phyloP scores from a whole-genome alignment of 2,329 filamentous ascomycete species.

The Emericellopsis cladophorae region DNA sequence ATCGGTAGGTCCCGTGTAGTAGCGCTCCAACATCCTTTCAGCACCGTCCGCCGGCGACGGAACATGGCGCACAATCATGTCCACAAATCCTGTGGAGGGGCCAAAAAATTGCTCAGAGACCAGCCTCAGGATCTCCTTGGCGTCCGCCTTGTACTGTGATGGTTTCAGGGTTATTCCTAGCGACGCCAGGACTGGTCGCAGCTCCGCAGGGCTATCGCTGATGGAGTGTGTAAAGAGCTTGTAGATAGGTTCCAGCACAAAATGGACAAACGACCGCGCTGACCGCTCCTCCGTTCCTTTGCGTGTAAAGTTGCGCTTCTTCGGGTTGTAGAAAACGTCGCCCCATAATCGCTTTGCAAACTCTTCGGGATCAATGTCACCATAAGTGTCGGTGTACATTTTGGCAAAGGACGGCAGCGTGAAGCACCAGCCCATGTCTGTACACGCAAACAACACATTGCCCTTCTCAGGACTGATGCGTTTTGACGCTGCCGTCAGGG shows the following conservation, averaged over 20 bases:
- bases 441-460: conserved; percentile 94
- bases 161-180: conserved; percentile 84
- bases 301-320: conserved; percentile 80
- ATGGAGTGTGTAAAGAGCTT: conserved; percentile 94
- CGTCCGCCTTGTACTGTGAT: conserved; percentile 81
- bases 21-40: conserved; percentile 63
- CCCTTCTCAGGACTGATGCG: conserved; percentile 91
- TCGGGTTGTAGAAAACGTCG: conserved; percentile 90
- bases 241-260: conserved; percentile 92
- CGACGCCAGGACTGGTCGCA: conserved; percentile 65
- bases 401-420: conserved; percentile 87
- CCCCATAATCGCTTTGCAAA: conserved; percentile 86
- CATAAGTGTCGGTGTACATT: conserved; percentile 88
- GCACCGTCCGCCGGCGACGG: conserved; percentile 77
- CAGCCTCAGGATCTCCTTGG: conserved; percentile 74
- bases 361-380: conserved; percentile 67
- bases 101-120: conserved; percentile 97
- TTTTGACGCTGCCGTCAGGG: conserved; percentile 64
- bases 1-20: conserved; percentile 86
- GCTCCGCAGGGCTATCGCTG: conserved; percentile 74
- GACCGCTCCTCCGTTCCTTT: conserved; percentile 72
- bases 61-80: conserved; percentile 85
- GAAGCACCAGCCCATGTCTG: conserved; percentile 93
- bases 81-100: conserved; percentile 76
- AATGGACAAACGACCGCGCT: conserved; percentile 83